Conservation (phyloP, 2,329 filamentous ascomycete genomes). For the Epichloe sp. region DNA sequence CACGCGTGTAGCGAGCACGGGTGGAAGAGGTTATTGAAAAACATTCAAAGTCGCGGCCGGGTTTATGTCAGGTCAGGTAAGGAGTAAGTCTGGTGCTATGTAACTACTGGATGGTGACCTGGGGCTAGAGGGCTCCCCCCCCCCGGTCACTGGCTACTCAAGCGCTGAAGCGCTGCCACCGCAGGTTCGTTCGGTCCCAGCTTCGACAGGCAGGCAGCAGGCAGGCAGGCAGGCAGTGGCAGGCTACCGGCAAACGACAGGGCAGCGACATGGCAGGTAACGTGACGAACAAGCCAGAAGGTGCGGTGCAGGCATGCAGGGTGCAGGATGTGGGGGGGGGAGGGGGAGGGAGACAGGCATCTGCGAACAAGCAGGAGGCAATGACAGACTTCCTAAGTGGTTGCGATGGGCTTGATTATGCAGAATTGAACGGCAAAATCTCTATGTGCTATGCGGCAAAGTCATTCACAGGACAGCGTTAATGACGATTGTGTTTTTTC, state of each 20-base stretch:
- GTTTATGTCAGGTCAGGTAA: no score
- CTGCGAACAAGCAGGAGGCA: constrained; percentile 1
- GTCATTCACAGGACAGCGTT: no score
- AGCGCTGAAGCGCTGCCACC: neutral
- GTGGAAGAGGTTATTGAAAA: neutral
- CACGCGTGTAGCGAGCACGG: neutral
- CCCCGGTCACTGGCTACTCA: neutral
- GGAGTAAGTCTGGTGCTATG: no score
- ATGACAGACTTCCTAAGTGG: neutral
- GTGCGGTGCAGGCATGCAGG: neutral
- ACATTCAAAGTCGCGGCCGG: neutral
- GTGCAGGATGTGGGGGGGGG: neutral
- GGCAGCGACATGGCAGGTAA: neutral
- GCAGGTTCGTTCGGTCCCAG: neutral
- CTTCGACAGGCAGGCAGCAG: neutral
- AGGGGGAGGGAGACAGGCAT: neutral
- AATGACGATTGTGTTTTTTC: no score
- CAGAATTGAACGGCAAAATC: no score
- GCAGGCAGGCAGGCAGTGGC: neutral
- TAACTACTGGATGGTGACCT: neutral
- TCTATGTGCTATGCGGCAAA: no score
- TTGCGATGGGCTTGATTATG: no score
- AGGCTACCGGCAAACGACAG: neutral
- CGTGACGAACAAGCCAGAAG: constrained; percentile 1
- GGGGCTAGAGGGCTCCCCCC: neutral